Conservation (phyloP, 768 basidiomycete genomes). For the Pilatotrama ljubarskyi region DNA sequence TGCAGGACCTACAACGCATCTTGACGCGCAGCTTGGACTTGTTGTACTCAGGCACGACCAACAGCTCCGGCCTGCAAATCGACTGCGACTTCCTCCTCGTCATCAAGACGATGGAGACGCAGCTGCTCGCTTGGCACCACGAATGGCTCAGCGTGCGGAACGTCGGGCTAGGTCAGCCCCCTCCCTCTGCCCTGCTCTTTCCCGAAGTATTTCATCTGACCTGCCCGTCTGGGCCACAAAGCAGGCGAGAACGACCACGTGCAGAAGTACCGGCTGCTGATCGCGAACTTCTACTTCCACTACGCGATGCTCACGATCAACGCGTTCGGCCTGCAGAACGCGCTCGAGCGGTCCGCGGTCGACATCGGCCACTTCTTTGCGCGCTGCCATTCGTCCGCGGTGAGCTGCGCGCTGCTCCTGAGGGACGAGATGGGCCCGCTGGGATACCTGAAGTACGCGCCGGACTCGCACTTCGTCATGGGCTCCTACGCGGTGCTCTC, state of each 20-base stretch:
- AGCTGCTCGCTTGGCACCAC: slow-evolving; percentile 62
- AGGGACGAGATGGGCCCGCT: slow-evolving; percentile 77
- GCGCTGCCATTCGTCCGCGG: slow-evolving; percentile 72
- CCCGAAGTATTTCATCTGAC: background rate
- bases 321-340: slow-evolving; percentile 95
- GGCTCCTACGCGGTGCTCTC: slow-evolving; percentile 91
- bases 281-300: slow-evolving; percentile 76
- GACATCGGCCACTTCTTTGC: slow-evolving; percentile 86
- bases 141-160: slow-evolving; percentile 44
- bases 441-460: slow-evolving; percentile 79
- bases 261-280: slow-evolving; percentile 48
- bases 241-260: slow-evolving; percentile 18
- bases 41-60: slow-evolving; percentile 79
- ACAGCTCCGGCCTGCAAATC: slow-evolving; percentile 78
- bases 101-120: slow-evolving; percentile 82
- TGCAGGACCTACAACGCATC: slow-evolving; percentile 84
- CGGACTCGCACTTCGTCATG: slow-evolving; percentile 91
- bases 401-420: slow-evolving; percentile 67
- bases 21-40: slow-evolving; percentile 87
- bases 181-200: background rate
- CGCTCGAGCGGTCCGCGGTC: slow-evolving; percentile 73
- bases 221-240: background rate
- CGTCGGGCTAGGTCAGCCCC: background rate
- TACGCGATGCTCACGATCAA: slow-evolving; percentile 89
- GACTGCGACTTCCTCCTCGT: slow-evolving; percentile 85